These are phyloP conservation scores for Grifola frondosa DNA, from an alignment of 1,284 basidiomycete genomes.

Conservation along the genomic window DNA sequence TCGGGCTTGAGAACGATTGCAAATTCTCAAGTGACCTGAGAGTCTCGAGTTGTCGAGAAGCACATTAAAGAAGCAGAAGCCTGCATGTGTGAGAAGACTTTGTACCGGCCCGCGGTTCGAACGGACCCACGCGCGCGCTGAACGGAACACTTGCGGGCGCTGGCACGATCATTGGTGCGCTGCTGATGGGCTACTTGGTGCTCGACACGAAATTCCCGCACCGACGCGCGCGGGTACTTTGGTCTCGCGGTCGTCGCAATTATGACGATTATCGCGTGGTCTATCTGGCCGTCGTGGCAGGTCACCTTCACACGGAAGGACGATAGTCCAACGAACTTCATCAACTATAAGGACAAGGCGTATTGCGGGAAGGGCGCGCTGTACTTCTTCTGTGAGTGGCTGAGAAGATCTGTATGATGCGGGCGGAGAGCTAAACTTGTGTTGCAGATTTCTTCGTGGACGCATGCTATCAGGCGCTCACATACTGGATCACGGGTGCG, in stretches of 20 bases:
- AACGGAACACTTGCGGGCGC: constrained; percentile 42
- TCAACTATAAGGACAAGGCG: constrained; percentile 35
- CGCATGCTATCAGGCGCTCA: constrained; percentile 40
- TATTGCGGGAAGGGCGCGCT: constrained; percentile 37
- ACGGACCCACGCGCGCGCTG: constrained; percentile 41
- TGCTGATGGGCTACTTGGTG: constrained; percentile 40
- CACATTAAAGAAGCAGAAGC: too few relatives aligned
- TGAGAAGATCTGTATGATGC: too few relatives aligned
- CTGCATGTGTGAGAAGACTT: too few relatives aligned
- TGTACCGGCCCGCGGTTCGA: too few relatives aligned
- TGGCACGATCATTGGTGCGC: constrained; percentile 41
- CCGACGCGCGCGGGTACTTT: constrained; percentile 41
- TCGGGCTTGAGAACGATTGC: too few relatives aligned
- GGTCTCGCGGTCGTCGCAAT: constrained; percentile 37
- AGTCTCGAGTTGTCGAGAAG: too few relatives aligned
- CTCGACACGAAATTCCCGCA: constrained; percentile 37
- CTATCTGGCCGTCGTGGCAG: constrained; percentile 37
- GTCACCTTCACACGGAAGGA: constrained; percentile 33
- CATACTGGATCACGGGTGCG: constrained; percentile 44
- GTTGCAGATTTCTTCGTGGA: constrained; percentile 37
- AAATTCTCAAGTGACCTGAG: too few relatives aligned
- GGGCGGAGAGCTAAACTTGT: too few relatives aligned
- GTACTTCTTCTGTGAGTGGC: constrained; percentile 42
- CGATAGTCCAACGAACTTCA: constrained; percentile 16
- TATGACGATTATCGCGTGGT: constrained; percentile 38